phyloP scores from a whole-genome alignment of 345 rosid genomes.

The Rubroshorea leprosula region DNA sequence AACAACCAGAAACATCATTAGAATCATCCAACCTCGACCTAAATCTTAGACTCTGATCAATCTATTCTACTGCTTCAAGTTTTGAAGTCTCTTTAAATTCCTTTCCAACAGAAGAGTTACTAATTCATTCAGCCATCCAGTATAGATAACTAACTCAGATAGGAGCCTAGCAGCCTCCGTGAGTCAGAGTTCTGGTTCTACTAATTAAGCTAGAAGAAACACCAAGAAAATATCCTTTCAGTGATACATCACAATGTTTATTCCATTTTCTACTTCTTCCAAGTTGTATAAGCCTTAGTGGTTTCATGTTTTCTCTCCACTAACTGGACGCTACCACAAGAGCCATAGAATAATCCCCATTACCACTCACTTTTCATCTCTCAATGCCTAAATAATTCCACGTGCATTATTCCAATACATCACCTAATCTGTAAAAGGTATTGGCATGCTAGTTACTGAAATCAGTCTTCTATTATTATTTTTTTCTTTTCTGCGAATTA shows the following conservation, averaged over 20 bases:
- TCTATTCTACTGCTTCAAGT: conserved; percentile 3
- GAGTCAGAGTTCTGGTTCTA: neutral
- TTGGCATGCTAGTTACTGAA: neutral
- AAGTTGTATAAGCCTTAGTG: neutral
- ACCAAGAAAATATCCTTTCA: conserved; percentile 11
- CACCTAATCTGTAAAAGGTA: neutral
- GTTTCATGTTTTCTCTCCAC: neutral
- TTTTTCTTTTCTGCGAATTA: neutral
- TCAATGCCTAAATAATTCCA: neutral
- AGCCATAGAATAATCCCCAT: neutral
- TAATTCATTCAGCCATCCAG: conserved; percentile 20
- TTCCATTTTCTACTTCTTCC: conserved; percentile 7
- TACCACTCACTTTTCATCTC: neutral
- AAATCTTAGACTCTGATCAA: conserved; percentile 51
- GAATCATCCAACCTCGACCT: conserved; percentile 45
- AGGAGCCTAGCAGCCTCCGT: neutral
- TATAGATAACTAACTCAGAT: conserved; percentile 23
- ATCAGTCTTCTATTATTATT: neutral
- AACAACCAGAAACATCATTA: conserved; percentile 31
- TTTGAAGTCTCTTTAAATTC: conserved; percentile 8
- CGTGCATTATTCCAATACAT: neutral
- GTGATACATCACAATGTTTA: conserved; percentile 6
- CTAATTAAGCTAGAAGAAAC: neutral
- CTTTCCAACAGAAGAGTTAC: too few species aligned
- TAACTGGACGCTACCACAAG: neutral